Evolutionary conservation across 192 early-diverging fungal species (phyloP).

Genomic region (Coemansia sp.): DNA sequence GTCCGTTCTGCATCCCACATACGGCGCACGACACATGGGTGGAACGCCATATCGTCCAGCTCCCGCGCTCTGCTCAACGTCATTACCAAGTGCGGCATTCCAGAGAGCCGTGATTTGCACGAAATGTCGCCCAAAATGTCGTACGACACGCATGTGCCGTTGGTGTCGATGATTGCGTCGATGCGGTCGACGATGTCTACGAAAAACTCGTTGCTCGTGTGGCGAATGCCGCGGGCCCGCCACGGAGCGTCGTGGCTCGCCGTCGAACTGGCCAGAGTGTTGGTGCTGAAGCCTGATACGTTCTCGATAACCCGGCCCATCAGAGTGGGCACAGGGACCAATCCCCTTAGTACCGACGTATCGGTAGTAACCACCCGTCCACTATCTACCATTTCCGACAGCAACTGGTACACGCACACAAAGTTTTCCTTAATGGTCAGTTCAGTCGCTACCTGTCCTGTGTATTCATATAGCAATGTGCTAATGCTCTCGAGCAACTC

Average conservation of each 20-base stretch:
- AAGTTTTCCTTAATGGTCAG: conserved; percentile 87
- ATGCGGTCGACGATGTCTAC: conserved; percentile 91
- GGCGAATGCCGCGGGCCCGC: conserved; percentile 83
- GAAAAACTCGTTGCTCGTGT: conserved; percentile 90
- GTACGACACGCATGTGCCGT: conserved; percentile 69
- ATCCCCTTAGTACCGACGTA: conserved; percentile 75
- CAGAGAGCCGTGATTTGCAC: conserved; percentile 68
- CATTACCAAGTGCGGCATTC: conserved; percentile 86
- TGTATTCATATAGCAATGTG: conserved; percentile 80
- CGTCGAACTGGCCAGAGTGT: background rate
- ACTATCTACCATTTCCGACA: conserved; percentile 94
- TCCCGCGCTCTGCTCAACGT: conserved; percentile 66
- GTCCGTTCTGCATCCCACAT: conserved; percentile 78
- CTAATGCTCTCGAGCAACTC: conserved; percentile 81
- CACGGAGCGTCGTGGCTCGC: conserved; percentile 61
- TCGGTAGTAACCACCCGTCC: conserved; percentile 88
- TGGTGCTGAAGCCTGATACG: conserved; percentile 59
- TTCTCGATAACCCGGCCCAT: conserved; percentile 84
- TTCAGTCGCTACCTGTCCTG: conserved; percentile 74
- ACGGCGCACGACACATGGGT: conserved; percentile 80
- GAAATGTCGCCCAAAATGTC: conserved; percentile 78
- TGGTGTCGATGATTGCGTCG: conserved; percentile 72
- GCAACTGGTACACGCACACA: conserved; percentile 75
- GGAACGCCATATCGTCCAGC: conserved; percentile 83
- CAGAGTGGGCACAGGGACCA: conserved; percentile 85